A percentile compares a stretch with the other conserved stretches of the same genome.
phyloP scores from a whole-genome alignment of 1,284 basidiomycete species.

The Earliella scabrosa region DNA sequence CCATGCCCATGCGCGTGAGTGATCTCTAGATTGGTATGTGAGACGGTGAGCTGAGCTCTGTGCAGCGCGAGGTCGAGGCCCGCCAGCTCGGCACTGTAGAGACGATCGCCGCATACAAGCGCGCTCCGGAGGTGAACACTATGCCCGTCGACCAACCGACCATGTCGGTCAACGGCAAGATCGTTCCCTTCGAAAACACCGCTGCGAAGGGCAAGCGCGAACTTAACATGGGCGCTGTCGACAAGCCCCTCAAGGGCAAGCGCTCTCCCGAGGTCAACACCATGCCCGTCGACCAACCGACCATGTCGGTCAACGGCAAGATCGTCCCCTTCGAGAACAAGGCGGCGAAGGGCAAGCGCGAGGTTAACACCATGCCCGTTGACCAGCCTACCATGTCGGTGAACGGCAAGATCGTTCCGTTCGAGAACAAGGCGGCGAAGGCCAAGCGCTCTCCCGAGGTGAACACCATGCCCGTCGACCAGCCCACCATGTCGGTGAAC shows the following conservation, averaged over 20 bases:
- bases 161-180: conserved; percentile 28
- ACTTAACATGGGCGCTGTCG: background rate
- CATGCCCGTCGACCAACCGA: conserved; percentile 38
- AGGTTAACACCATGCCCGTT: conserved; percentile 17
- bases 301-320: no score
- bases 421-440: conserved; percentile 20
- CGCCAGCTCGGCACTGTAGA: conserved; percentile 46
- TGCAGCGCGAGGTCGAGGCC: conserved; percentile 28
- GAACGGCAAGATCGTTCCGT: conserved; percentile 30
- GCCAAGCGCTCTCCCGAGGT: conserved; percentile 31
- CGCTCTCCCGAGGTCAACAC: conserved; percentile 34
- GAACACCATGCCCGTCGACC: conserved; percentile 41
- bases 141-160: conserved; percentile 36
- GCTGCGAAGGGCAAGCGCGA: conserved; percentile 29
- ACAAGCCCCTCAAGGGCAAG: no score
- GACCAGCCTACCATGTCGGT: conserved; percentile 28
- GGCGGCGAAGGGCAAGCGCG: conserved; percentile 21
- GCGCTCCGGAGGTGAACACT: conserved; percentile 28
- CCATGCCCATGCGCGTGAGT: conserved; percentile 45
- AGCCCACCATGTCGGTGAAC: conserved; percentile 30
- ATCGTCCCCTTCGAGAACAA: no score
- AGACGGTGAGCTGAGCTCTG: background rate
- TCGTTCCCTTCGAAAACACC: conserved; percentile 27
- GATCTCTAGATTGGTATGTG: background rate
- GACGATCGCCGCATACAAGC: conserved; percentile 52